These are phyloP conservation scores for Prunus fruticosa DNA, from an alignment of 306 rosid genomes.

Conservation along the genomic window DNA sequence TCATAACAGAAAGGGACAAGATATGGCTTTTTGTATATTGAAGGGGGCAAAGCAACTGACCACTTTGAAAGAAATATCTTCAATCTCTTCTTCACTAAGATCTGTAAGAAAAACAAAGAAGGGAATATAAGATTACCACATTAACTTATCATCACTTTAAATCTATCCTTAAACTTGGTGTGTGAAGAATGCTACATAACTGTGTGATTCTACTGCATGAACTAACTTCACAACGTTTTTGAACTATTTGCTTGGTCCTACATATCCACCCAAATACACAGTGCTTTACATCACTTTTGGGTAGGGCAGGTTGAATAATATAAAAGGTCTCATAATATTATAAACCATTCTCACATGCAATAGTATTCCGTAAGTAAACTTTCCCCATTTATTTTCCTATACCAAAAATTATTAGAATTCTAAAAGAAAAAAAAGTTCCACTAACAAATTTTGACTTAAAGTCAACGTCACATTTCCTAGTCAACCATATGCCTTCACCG, in stretches of 20 bases:
- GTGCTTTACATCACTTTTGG: background rate
- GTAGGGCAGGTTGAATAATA: background rate
- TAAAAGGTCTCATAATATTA: background rate
- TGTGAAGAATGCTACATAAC: conserved; percentile 10
- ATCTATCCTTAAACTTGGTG: conserved; percentile 10
- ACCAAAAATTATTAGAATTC: background rate
- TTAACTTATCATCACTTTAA: background rate
- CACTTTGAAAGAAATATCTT: conserved; percentile 90
- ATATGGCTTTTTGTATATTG: background rate
- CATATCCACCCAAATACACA: background rate
- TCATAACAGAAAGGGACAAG: conserved; percentile 2
- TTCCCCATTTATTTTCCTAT: background rate
- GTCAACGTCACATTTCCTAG: background rate
- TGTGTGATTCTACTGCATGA: background rate
- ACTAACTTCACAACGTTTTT: background rate
- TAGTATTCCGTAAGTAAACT: background rate
- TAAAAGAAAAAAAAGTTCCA: too few relatives aligned
- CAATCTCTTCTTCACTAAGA: conserved; percentile 82
- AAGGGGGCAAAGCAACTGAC: conserved; percentile 39
- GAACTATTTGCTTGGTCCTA: background rate
- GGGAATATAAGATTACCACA: conserved; percentile 22
- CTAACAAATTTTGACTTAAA: background rate
- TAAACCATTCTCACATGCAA: background rate
- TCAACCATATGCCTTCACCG: background rate
- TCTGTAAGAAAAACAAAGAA: conserved; percentile 54